Evolutionary conservation across 1,284 basidiomycete genomes (phyloP).

Genomic region (Sporisorium scitamineum): DNA sequence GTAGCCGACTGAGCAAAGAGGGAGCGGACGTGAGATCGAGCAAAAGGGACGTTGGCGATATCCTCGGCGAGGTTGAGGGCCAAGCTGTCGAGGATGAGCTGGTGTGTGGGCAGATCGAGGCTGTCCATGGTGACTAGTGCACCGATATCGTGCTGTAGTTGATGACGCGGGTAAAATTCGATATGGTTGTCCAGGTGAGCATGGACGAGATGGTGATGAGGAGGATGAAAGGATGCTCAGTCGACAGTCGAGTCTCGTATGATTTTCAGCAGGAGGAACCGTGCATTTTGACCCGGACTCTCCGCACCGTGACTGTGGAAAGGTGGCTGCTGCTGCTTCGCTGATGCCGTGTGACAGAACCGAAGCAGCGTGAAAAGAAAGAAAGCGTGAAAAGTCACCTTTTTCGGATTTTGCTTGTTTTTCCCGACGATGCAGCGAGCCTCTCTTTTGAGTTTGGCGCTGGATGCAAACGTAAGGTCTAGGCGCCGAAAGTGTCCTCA

Average conservation of each 20-base stretch:
- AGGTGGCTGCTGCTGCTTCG: background rate
- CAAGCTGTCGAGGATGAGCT: constrained; percentile 82
- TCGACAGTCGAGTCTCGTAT: background rate
- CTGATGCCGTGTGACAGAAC: constrained; percentile 2
- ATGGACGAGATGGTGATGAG: constrained; percentile 3
- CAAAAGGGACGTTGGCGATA: constrained; percentile 54
- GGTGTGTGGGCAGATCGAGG: constrained; percentile 78
- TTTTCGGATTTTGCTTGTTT: background rate
- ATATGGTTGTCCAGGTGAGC: background rate
- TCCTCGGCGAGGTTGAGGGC: constrained; percentile 74
- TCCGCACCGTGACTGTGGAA: constrained; percentile 6
- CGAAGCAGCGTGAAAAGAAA: background rate
- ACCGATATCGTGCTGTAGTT: background rate
- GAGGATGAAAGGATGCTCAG: background rate
- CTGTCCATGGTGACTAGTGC: constrained; percentile 59
- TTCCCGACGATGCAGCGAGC: background rate
- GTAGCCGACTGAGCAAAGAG: constrained; percentile 47
- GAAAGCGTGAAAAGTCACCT: constrained; percentile 6
- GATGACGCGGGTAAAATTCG: background rate
- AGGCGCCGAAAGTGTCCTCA: no score
- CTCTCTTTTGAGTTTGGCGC: background rate
- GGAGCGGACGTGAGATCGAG: constrained; percentile 37
- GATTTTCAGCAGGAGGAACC: background rate
- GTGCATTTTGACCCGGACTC: background rate
- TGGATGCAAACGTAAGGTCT: no score